phyloP scores from a whole-genome alignment of 2,329 filamentous ascomycete species.

The Xylariaceae sp. region DNA sequence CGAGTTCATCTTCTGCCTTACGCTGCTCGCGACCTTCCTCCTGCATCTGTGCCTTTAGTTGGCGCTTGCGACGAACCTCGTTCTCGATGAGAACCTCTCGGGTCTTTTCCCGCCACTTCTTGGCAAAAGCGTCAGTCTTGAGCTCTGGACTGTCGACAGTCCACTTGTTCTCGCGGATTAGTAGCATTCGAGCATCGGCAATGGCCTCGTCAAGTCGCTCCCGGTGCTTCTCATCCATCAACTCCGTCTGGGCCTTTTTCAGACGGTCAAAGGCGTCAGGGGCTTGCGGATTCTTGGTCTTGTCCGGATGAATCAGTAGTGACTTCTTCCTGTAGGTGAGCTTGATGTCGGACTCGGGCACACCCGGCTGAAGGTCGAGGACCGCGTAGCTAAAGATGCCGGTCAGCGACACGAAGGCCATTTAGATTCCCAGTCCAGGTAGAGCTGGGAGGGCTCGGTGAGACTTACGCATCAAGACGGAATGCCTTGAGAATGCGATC shows the following conservation, averaged over 20 bases:
- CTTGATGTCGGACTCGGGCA: constrained; percentile 95
- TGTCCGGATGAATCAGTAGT: constrained; percentile 98
- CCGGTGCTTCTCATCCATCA: constrained; percentile 92
- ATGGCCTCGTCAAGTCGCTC: constrained; percentile 87
- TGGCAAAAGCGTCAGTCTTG: constrained; percentile 75
- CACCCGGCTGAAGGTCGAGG: constrained; percentile 89
- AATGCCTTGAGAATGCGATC: constrained; percentile 91
- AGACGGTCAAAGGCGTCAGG: constrained; percentile 95
- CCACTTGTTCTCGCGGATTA: constrained; percentile 93
- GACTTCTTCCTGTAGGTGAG: constrained; percentile 91
- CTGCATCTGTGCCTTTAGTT: constrained; percentile 91
- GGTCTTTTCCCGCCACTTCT: constrained; percentile 85
- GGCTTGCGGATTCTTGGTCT: constrained; percentile 83
- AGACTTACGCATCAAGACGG: constrained; percentile 56
- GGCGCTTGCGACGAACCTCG: constrained; percentile 75
- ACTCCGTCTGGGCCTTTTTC: constrained; percentile 85
- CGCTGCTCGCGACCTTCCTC: constrained; percentile 89
- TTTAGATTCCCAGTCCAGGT: not conserved
- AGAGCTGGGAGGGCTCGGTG: not conserved
- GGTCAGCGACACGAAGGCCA: constrained; percentile 2
- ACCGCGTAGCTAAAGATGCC: constrained; percentile 67
- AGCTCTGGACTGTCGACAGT: constrained; percentile 83
- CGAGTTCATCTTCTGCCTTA: constrained; percentile 78
- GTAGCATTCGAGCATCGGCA: constrained; percentile 87
- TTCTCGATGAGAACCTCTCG: constrained; percentile 88